Evolutionary conservation across 371 early-diverging fungal species (phyloP), one percentile per base, ranked within the genome.

Genomic region (Mortierella sp.): DNA sequence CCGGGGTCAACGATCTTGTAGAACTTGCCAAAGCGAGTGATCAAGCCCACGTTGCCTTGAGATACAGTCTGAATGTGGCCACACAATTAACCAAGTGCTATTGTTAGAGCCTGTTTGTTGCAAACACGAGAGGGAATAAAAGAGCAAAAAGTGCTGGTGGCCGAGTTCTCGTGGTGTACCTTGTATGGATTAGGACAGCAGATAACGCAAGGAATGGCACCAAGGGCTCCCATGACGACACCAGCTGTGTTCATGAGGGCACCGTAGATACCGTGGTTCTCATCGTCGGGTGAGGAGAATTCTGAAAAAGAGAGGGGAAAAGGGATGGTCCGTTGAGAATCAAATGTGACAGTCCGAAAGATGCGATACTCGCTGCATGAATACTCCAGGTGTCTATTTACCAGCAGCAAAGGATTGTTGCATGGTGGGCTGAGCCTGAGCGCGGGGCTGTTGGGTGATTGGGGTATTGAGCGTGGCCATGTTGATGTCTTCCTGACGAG

Each of bases 1-100:
- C 96, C 96, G 24, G 96, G 96, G 72, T 96, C 95, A 4, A 92
- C 93, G 41, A 88, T 88, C 79, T 91, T 91, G 85, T 93, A 93
- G 72, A 89, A 94, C 58, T 91, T 88, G 18, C 96, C 96, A 71
- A 94, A 96, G 14, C 90, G 86, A 21, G 89, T 83, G 12, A 96
- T 81, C 3, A 96, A 80, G 7, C 93, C 96, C 27, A 96, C 92
- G 51, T 67, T 66, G 21, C 93, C 92, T 80, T 72, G 66, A 3
- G 53, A 23, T 27, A 67, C 58, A 0, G 69, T 48, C 67, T 69
- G 41, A n/a, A n/a, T n/a, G n/a, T n/a, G n/a, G n/a, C n/a, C n/a
- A n/a, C n/a, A n/a, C n/a, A 9, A 52, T 23, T 18, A 26, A 24
- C 26, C 26, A 42, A 4, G 19, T 41, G 7, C 23, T n/a, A n/a